A percentile compares a stretch with the other conserved stretches of the same genome.
These are phyloP conservation scores for Apiospora marii DNA, from an alignment of 2,329 filamentous ascomycete genomes.

Conservation along the genomic window DNA sequence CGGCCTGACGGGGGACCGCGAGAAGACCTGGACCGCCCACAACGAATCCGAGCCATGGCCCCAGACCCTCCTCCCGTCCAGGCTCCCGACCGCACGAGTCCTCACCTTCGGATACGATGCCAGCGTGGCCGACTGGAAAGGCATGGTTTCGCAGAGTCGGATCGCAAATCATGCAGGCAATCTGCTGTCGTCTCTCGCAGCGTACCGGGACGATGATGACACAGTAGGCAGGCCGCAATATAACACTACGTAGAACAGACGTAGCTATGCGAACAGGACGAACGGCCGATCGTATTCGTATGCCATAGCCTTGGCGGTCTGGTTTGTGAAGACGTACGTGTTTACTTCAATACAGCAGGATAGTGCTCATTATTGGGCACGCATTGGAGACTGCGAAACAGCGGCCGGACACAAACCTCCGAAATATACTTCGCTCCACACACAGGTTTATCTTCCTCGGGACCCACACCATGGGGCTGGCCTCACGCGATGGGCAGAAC, in stretches of 20 bases:
- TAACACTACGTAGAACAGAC: background rate
- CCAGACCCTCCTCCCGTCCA: conserved; percentile 40
- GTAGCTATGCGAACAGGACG: background rate
- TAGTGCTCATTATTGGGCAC: too few species aligned
- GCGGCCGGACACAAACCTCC: too few species aligned
- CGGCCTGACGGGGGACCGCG: conserved; percentile 48
- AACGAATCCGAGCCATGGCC: conserved; percentile 45
- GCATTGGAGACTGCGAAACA: too few species aligned
- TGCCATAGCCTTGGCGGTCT: too few species aligned
- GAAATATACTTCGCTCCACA: too few species aligned
- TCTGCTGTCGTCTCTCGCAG: conserved; percentile 39
- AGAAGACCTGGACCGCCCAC: conserved; percentile 47
- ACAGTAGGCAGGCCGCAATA: conserved; percentile 26
- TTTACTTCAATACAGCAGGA: too few species aligned
- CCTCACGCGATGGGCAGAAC: too few species aligned
- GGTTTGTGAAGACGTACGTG: too few species aligned
- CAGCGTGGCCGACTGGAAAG: conserved; percentile 34
- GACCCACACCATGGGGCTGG: too few species aligned
- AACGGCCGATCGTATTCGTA: too few species aligned
- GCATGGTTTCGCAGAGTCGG: conserved; percentile 35
- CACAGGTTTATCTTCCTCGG: too few species aligned
- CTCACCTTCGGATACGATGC: conserved; percentile 51
- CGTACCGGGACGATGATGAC: conserved; percentile 32
- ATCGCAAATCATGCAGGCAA: conserved; percentile 42
- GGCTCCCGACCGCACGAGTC: conserved; percentile 43